These are phyloP conservation scores for Fusarium irregulare DNA, from an alignment of 2,329 filamentous ascomycete species.

Conservation along the genomic window DNA sequence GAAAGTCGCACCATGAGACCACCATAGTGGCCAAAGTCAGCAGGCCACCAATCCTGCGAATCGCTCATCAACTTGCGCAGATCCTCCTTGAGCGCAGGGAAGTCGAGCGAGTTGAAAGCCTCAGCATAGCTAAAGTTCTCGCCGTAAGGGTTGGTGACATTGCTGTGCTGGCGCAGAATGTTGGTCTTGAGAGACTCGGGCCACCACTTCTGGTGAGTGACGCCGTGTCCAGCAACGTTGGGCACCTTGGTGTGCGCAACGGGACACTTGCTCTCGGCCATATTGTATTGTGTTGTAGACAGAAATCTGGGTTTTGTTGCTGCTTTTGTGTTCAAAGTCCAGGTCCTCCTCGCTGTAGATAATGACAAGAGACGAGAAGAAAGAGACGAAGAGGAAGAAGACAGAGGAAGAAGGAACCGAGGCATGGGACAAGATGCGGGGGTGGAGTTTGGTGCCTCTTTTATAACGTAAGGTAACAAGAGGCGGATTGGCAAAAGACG, in stretches of 20 bases:
- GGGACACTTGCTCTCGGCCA: constrained; percentile 36
- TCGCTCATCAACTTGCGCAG: constrained; percentile 77
- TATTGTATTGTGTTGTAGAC: constrained; percentile 16
- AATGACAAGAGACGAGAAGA: constrained; percentile 20
- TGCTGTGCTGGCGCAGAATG: constrained; percentile 31
- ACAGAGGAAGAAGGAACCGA: constrained; percentile 22
- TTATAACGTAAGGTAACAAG: neutral
- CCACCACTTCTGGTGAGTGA: constrained; percentile 32
- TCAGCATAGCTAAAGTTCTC: constrained; percentile 31
- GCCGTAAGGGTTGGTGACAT: constrained; percentile 31
- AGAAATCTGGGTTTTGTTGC: neutral
- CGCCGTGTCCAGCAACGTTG: constrained; percentile 33
- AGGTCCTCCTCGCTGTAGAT: constrained; percentile 26
- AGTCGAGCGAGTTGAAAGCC: constrained; percentile 33
- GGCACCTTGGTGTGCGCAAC: constrained; percentile 24
- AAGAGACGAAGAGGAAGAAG: constrained; percentile 1
- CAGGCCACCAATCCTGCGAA: constrained; percentile 84
- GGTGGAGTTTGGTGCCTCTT: constrained; percentile 26
- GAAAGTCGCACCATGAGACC: constrained; percentile 84
- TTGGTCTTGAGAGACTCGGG: constrained; percentile 37
- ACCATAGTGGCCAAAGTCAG: constrained; percentile 84
- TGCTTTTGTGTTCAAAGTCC: constrained; percentile 1
- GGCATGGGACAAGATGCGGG: constrained; percentile 32
- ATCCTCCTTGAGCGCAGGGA: constrained; percentile 77
- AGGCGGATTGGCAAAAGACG: constrained; percentile 32